Percentiles rank a stretch among this genome's conserved stretches.
phyloP scores from a whole-genome alignment of 441 rosid genomes.

The Arabidopsis hybrid region DNA sequence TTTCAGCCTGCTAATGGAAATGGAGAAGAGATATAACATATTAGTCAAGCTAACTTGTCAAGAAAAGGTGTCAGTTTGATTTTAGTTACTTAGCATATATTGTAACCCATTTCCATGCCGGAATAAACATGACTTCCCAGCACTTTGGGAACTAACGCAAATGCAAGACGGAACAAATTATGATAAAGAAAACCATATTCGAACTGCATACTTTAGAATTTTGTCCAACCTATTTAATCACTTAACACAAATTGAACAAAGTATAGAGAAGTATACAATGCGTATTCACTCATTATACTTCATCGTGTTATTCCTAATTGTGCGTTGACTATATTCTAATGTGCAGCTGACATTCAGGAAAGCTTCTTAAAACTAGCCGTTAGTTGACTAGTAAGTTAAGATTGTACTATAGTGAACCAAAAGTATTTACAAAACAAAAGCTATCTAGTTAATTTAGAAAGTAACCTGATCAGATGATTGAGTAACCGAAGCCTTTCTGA shows the following conservation, averaged over 20 bases:
- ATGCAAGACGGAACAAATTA: background rate
- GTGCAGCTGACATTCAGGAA: conserved; percentile 26
- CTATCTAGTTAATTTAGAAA: conserved; percentile 34
- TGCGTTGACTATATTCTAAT: conserved; percentile 25
- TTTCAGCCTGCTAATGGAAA: conserved; percentile 48
- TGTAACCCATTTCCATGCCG: background rate
- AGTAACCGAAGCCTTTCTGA: conserved; percentile 82
- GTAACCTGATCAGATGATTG: conserved; percentile 85
- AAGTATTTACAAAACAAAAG: conserved; percentile 30
- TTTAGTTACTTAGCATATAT: conserved; percentile 23
- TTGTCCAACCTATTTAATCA: conserved; percentile 15
- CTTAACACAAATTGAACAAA: background rate
- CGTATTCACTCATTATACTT: conserved; percentile 11
- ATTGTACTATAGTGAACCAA: background rate
- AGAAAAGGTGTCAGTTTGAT: conserved; percentile 31
- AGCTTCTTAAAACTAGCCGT: conserved; percentile 22
- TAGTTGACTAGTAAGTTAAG: conserved; percentile 21
- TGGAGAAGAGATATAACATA: conserved; percentile 28
- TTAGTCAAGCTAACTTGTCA: conserved; percentile 32
- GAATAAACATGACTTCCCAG: conserved; percentile 6
- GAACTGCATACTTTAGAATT: conserved; percentile 12
- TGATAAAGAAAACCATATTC: conserved; percentile 2
- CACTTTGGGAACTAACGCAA: background rate
- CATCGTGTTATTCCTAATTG: background rate
- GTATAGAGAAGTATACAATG: conserved; percentile 8